phyloP scores from a whole-genome alignment of 176 grass and related monocot species.

The Carex scoparia region DNA sequence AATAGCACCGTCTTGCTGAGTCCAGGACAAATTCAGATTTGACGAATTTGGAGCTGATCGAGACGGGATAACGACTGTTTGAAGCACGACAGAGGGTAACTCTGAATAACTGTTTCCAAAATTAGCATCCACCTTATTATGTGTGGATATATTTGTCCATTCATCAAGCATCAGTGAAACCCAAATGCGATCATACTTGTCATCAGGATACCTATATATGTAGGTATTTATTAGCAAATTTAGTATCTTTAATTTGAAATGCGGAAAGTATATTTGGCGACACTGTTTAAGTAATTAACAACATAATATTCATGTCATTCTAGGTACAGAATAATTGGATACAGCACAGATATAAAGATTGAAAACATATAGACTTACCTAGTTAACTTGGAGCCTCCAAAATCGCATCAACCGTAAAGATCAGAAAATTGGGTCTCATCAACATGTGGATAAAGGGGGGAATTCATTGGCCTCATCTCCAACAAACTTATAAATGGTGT shows the following conservation, averaged over 20 bases:
- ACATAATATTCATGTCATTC: background rate
- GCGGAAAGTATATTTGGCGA: background rate
- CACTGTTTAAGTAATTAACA: background rate
- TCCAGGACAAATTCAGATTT: background rate
- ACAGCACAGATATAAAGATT: background rate
- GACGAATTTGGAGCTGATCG: background rate
- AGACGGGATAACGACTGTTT: too few species aligned
- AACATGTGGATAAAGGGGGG: background rate
- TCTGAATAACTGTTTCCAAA: too few species aligned
- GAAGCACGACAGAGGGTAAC: too few species aligned
- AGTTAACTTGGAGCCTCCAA: background rate
- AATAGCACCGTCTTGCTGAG: background rate
- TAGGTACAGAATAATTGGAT: background rate
- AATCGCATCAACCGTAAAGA: background rate
- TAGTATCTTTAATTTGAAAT: background rate
- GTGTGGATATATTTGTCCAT: too few species aligned
- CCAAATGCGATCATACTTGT: too few species aligned
- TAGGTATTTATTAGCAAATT: background rate
- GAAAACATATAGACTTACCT: background rate
- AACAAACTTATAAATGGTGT: slow-evolving; percentile 20
- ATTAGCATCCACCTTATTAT: too few species aligned
- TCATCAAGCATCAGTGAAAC: too few species aligned
- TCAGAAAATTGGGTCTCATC: slow-evolving; percentile 4
- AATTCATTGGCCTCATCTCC: slow-evolving; percentile 23
- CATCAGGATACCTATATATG: background rate